Conservation (phyloP, 2,329 filamentous ascomycete species). For the Cadophora gregata region DNA sequence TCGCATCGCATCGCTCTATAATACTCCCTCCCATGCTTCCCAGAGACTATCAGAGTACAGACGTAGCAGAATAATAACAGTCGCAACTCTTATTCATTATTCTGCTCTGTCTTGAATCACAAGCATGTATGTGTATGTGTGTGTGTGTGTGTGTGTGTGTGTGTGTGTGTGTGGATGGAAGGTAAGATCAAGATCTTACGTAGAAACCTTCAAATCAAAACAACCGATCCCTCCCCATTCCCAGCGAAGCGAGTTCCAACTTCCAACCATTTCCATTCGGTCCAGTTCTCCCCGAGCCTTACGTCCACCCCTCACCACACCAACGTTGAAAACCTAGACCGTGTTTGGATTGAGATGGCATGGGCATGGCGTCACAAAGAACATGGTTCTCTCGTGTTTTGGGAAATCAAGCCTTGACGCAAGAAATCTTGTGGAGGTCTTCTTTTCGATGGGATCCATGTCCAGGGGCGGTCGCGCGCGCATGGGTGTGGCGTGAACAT, state of each 20-base stretch:
- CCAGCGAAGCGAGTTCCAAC: background rate
- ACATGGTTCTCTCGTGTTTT: background rate
- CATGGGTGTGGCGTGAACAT: constrained; percentile 22
- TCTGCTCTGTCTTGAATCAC: too few relatives aligned
- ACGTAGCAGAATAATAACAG: too few relatives aligned
- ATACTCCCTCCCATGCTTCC: too few relatives aligned
- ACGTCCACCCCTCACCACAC: background rate
- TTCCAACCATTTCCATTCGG: background rate
- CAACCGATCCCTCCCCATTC: background rate
- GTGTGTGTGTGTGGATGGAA: too few relatives aligned
- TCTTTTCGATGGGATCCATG: constrained; percentile 8
- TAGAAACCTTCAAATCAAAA: background rate
- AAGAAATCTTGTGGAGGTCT: too few relatives aligned
- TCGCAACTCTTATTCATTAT: too few relatives aligned
- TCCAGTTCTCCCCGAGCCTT: background rate
- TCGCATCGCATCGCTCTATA: too few relatives aligned
- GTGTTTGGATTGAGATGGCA: constrained; percentile 4
- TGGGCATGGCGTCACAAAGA: background rate
- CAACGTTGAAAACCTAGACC: background rate
- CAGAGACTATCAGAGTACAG: too few relatives aligned
- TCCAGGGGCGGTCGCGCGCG: constrained; percentile 17
- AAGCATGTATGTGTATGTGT: too few relatives aligned
- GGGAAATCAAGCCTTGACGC: background rate
- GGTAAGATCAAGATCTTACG: too few relatives aligned
- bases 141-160: too few relatives aligned